A percentile compares a stretch with the other conserved stretches of the same genome.
phyloP scores from a whole-genome alignment of 2,329 filamentous ascomycete genomes.

The Penicillium sp. region DNA sequence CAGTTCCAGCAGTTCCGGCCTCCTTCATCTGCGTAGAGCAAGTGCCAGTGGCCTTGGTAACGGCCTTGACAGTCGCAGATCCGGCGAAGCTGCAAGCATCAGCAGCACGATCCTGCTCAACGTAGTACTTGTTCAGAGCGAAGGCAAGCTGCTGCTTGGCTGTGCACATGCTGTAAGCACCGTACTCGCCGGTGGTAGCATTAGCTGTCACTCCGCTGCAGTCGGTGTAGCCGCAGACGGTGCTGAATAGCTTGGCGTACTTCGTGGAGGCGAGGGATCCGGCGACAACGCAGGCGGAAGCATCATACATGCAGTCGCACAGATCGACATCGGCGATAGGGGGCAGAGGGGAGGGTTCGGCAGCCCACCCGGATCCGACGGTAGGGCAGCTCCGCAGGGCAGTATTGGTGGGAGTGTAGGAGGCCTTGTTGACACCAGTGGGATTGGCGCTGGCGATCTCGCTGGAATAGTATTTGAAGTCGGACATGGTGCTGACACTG shows the following conservation, averaged over 20 bases:
- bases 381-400: slow-evolving; percentile 67
- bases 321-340: slow-evolving; percentile 73
- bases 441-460: slow-evolving; percentile 68
- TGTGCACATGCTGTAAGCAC: slow-evolving; percentile 49
- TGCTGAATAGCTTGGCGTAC: slow-evolving; percentile 58
- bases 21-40: slow-evolving; percentile 41
- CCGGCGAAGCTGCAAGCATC: slow-evolving; percentile 46
- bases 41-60: slow-evolving; percentile 35
- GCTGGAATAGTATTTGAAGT: slow-evolving; percentile 69
- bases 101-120: slow-evolving; percentile 35
- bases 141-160: slow-evolving; percentile 44
- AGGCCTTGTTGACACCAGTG: slow-evolving; percentile 59
- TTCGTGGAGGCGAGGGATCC: slow-evolving; percentile 29
- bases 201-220: slow-evolving; percentile 43
- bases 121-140: slow-evolving; percentile 47
- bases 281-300: slow-evolving; percentile 66
- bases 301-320: slow-evolving; percentile 79
- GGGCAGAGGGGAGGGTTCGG: slow-evolving; percentile 63
- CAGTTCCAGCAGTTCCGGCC: slow-evolving; percentile 41
- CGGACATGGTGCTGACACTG: slow-evolving; percentile 63
- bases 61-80: slow-evolving; percentile 38
- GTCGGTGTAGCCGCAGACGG: slow-evolving; percentile 41
- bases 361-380: slow-evolving; percentile 63
- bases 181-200: slow-evolving; percentile 43
- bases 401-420: slow-evolving; percentile 71